Evolutionary conservation across 176 grass and related monocot species (phyloP), one percentile per base, ranked within the genome.

Genomic region (Guadua angustifolia): DNA sequence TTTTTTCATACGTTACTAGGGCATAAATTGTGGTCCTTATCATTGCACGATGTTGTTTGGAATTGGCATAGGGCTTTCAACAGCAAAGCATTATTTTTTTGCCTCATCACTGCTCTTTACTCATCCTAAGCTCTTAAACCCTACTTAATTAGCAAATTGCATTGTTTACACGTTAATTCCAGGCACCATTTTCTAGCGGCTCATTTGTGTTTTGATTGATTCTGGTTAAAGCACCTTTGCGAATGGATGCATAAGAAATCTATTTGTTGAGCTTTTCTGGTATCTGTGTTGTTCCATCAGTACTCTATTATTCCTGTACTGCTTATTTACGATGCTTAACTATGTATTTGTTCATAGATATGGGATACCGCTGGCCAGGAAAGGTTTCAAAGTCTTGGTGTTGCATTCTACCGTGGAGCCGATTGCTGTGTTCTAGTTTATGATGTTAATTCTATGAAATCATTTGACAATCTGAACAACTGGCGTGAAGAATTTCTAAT

Each of bases 291-390:
- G 72, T 64, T 83, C 17, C 8, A 66, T 5, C 14, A 40, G 16
- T 35, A 65, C 8, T 65, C 14, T 65, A 26, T 52, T 16, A 32
- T 62, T 45, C 14, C 33, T 80, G 19, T 25, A 67, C 7, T 33
- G 50, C 42, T 59, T 17, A 3, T 77, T 29, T 77, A 82, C 18
- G 40, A 39, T 66, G 44, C 66, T 81, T 82, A 77, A 63, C 16
- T 32, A 45, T 66, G 58, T 77, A 21, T 75, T n/a, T 83, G 15
- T 52, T 17, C 74, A 53, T 50, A 95, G 94, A 95, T 95, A 89
- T 95, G 94, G 93, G 94, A 95, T 86, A 95, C 94, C 36, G 94
- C 94, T 63, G 94, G 94, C 5, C 91, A 95, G 86, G 94, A 95
- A 87, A 93, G 94, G 69, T 95, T 95, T 82, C 94, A 95, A 78